Evolutionary conservation across 495 filamentous ascomycete genomes (phyloP).

Genomic region (Penicillium silybi): DNA sequence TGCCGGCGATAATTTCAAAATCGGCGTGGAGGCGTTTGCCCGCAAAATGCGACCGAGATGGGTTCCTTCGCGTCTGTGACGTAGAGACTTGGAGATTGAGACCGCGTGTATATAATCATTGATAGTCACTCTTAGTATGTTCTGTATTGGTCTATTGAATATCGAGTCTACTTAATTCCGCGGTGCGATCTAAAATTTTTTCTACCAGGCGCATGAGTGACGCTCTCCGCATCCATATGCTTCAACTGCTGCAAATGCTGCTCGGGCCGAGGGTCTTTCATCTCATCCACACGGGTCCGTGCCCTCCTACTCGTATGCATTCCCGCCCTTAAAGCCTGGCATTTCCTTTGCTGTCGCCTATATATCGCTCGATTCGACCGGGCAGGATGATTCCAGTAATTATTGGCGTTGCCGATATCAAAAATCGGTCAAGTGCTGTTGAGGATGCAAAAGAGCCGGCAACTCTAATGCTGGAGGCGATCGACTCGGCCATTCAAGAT

Average conservation of each 20-base stretch:
- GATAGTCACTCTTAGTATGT: not conserved
- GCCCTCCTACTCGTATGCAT: not conserved
- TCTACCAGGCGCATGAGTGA: no score
- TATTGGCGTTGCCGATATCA: constrained; percentile 52
- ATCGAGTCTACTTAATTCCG: not conserved
- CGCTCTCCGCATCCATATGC: no score
- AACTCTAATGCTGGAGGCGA: constrained; percentile 49
- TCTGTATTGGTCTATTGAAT: not conserved
- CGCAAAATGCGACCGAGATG: constrained; percentile 68
- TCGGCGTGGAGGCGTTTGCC: constrained; percentile 72
- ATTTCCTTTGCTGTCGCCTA: not conserved
- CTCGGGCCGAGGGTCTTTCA: not conserved
- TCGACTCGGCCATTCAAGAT: constrained; percentile 41
- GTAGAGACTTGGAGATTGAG: not conserved
- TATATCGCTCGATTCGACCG: not conserved
- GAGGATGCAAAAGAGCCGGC: constrained; percentile 53
- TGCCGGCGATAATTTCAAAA: constrained; percentile 66
- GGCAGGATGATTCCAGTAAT: constrained; percentile 37
- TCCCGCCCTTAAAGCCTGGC: not conserved
- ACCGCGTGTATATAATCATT: not conserved
- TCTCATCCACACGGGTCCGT: not conserved
- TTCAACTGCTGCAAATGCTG: not conserved
- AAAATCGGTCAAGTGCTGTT: constrained; percentile 40
- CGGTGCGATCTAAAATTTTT: no score
- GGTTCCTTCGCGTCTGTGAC: constrained; percentile 23